Evolutionary conservation across 768 basidiomycete species (phyloP), one percentile per base, ranked within the genome.

Genomic region (Calocybe gangraenosa): DNA sequence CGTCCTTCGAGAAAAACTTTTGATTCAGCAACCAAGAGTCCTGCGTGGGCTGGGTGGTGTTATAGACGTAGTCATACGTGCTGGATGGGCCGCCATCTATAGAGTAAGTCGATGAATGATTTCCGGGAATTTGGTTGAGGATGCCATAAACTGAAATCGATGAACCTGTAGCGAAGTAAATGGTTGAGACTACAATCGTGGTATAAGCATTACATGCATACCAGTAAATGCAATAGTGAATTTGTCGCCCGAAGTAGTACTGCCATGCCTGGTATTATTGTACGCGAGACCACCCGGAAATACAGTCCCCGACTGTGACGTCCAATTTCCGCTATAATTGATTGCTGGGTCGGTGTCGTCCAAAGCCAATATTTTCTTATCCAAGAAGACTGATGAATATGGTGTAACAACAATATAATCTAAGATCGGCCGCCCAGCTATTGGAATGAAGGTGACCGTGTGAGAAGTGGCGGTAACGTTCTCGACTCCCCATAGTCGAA

Each of bases 321-420:
- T 28, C 48, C 48, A 44, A 10, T n/a, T 35, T 6, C 48, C 48
- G 0, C 3, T 44, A 19, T 49, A 49, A 2, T 40, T 40, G 7
- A 49, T 49, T 8, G 25, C 15, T 2, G 42, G 22, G 28, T 49
- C 48, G 11, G 19, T 44, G 36, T 49, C 48, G 21, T 49, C 48
- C 2, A 49, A 22, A 0, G 25, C 42, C 21, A 49, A 36, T 1
- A 28, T 44, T 21, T 49, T 40, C 17, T 23, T n/a, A 28, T 9
- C 10, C 10, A 44, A 15, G 8, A 13, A 33, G 7, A n/a, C 20
- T 3, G 21, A 17, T 8, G n/a, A 3, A 15, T 11, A 7, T 18
- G 48, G 48, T 8, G 48, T 49, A 11, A 40, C 38, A 9, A 49
- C 38, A 2, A 37, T 17, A 30, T 49, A 44, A 15, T 49, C 48